A percentile compares a stretch with the other conserved stretches of the same genome.
These are phyloP conservation scores for Orbilia quercus DNA, from an alignment of 2,329 filamentous ascomycete species.

Conservation along the genomic window DNA sequence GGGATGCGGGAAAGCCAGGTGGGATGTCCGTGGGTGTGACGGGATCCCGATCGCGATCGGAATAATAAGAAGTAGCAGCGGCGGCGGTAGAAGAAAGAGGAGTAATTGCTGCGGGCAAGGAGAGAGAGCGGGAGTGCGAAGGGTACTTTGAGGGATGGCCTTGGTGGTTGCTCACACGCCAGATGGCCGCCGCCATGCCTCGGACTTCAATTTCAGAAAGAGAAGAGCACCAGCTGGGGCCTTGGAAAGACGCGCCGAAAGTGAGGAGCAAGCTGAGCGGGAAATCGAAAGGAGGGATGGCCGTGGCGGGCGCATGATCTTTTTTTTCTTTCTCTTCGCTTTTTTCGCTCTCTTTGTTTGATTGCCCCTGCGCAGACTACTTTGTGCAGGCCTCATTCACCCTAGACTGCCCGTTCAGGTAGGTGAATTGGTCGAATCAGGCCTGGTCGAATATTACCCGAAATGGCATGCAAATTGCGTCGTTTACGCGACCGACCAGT, in stretches of 20 bases:
- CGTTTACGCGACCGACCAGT: conserved; percentile 11
- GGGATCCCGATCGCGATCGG: conserved; percentile 21
- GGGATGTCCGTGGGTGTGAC: conserved; percentile 9
- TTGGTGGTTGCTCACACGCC: conserved; percentile 41
- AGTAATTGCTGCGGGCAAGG: conserved; percentile 33
- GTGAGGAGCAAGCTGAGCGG: conserved; percentile 12
- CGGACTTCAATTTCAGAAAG: not conserved
- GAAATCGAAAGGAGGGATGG: not conserved
- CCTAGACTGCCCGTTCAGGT: conserved; percentile 27
- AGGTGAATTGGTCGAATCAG: conserved; percentile 23
- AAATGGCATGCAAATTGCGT: conserved; percentile 54
- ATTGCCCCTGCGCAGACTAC: conserved; percentile 21
- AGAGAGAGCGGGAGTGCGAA: conserved; percentile 51
- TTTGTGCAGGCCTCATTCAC: too few species aligned
- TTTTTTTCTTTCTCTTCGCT: conserved; percentile 18
- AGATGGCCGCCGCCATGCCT: conserved; percentile 51
- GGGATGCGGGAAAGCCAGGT: conserved; percentile 8
- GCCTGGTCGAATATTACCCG: conserved; percentile 38
- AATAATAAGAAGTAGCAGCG: conserved; percentile 8
- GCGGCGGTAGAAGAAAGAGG: conserved; percentile 2
- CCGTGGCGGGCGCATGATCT: conserved; percentile 34
- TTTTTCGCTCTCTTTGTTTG: not conserved
- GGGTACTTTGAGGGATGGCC: conserved; percentile 19
- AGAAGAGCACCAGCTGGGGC: not conserved
- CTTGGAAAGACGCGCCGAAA: conserved; percentile 45